Evolutionary conservation across 202 grass and related monocot species (phyloP).

Genomic region (Schoenoplectus tabernaemontani): DNA sequence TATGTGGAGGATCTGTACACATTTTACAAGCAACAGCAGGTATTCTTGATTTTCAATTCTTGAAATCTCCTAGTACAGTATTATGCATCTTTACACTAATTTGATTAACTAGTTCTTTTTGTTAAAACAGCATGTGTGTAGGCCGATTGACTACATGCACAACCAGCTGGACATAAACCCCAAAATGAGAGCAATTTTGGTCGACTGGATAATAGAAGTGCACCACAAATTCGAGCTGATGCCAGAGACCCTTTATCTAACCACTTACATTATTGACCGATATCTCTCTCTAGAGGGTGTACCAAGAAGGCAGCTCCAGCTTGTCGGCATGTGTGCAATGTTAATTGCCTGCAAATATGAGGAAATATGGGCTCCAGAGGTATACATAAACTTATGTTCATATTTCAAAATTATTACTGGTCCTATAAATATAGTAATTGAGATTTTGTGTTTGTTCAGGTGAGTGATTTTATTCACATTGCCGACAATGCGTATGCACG

Average conservation of each 20-base stretch:
- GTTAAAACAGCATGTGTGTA: constrained; percentile 35
- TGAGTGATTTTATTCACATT: constrained; percentile 42
- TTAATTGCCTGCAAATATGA: constrained; percentile 82
- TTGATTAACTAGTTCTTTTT: neutral
- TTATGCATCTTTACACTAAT: constrained; percentile 1
- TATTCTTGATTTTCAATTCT: constrained; percentile 16
- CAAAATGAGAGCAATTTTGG: constrained; percentile 62
- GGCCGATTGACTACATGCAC: constrained; percentile 54
- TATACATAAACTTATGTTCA: constrained; percentile 14
- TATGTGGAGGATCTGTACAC: constrained; percentile 72
- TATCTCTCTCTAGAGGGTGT: constrained; percentile 53
- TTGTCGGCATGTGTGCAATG: constrained; percentile 54
- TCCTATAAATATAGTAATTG: neutral
- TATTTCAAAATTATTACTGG: neutral
- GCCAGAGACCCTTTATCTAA: constrained; percentile 74
- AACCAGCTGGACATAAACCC: constrained; percentile 47
- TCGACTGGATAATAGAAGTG: constrained; percentile 55
- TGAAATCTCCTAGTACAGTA: neutral
- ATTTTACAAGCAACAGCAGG: constrained; percentile 48
- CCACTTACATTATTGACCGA: constrained; percentile 46
- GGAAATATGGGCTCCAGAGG: constrained; percentile 75
- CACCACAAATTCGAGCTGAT: constrained; percentile 52
- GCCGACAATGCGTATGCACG: constrained; percentile 33
- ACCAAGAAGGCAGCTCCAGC: constrained; percentile 47
- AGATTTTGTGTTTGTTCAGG: constrained; percentile 24